Evolutionary conservation across 129 eudicot species (phyloP).

Genomic region (Tanacetum coccineum): DNA sequence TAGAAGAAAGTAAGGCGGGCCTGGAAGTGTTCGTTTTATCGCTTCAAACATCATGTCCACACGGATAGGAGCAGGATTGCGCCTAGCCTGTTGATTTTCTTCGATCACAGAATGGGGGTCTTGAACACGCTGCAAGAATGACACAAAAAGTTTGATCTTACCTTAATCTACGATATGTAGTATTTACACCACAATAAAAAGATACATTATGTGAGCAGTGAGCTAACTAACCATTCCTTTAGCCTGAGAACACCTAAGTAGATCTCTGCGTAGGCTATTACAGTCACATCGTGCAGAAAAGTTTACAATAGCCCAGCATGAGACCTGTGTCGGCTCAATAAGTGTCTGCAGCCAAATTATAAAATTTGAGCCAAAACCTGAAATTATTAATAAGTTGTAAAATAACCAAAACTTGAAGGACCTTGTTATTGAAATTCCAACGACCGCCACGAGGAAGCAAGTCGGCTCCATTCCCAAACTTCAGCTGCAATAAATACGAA

Average conservation of each 20-base stretch:
- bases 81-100: conserved; percentile 49
- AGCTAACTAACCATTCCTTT: conserved; percentile 58
- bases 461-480: conserved; percentile 57
- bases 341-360: conserved; percentile 37
- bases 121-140: conserved; percentile 22
- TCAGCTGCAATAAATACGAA: conserved; percentile 45
- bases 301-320: conserved; percentile 67
- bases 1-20: conserved; percentile 50
- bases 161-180: background rate
- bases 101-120: conserved; percentile 50
- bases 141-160: background rate
- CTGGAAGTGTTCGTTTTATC: conserved; percentile 43
- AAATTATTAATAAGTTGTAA: background rate
- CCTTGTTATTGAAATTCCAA: conserved; percentile 76
- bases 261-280: conserved; percentile 32
- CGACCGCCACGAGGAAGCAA: conserved; percentile 61
- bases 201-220: background rate
- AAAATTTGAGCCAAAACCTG: background rate
- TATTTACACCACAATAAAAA: background rate
- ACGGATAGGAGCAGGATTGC: conserved; percentile 55
- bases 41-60: conserved; percentile 66
- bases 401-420: conserved; percentile 2
- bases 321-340: conserved; percentile 47
- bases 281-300: conserved; percentile 77
- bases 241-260: conserved; percentile 39